Evolutionary conservation across 139 green algal species (phyloP).

Genomic region (Picochlorum sp.): DNA sequence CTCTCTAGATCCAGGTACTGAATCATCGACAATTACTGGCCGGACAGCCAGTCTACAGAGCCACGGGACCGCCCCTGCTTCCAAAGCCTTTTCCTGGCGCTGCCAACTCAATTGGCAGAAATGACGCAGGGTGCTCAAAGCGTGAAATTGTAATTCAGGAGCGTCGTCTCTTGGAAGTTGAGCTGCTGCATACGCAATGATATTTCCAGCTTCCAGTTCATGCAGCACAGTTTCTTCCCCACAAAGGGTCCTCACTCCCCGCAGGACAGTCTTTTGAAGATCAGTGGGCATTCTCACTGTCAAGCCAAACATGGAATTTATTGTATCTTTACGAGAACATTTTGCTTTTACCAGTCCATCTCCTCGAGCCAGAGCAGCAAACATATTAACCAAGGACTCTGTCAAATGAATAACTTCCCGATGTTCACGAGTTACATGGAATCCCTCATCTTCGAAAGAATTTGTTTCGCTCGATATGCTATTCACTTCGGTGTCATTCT

Average conservation of each 20-base stretch:
- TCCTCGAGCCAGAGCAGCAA: constrained; percentile 12
- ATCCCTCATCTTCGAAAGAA: neutral
- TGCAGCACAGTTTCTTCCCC: constrained; percentile 37
- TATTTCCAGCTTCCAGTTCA: constrained; percentile 24
- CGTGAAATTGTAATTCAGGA: constrained; percentile 39
- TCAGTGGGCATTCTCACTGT: neutral
- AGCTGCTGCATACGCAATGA: constrained; percentile 32
- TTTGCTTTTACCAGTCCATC: constrained; percentile 58
- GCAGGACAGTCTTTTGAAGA: constrained; percentile 8
- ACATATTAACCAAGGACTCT: neutral
- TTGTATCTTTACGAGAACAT: constrained; percentile 23
- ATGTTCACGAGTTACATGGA: neutral
- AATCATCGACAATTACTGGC: constrained; percentile 4
- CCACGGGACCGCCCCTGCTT: constrained; percentile 36
- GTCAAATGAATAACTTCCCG: neutral
- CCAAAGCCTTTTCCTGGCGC: constrained; percentile 49
- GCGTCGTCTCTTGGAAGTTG: constrained; percentile 5
- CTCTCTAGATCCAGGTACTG: constrained; percentile 11
- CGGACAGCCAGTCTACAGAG: constrained; percentile 14
- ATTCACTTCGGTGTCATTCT: no score
- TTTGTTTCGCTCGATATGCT: no score
- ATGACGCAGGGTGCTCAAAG: constrained; percentile 59
- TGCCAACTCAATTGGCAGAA: constrained; percentile 65
- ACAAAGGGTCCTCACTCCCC: constrained; percentile 11
- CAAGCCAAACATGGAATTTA: constrained; percentile 6